Evolutionary conservation across 257 asterid genomes (phyloP).

Genomic region (Nicotiana tabacum): DNA sequence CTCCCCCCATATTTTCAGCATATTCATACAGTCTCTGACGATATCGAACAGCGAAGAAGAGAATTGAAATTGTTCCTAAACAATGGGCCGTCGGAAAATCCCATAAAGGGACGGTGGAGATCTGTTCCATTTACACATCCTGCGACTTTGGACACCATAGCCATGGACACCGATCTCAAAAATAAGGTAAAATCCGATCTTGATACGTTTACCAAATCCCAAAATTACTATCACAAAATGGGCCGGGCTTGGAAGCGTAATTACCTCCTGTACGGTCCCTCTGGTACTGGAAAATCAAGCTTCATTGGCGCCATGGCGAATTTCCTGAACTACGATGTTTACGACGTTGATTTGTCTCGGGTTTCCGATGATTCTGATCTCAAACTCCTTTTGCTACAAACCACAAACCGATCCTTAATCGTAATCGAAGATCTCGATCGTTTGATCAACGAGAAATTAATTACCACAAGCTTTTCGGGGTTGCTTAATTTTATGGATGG

Average conservation of each 20-base stretch:
- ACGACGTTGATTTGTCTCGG: conserved; percentile 61
- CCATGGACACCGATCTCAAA: conserved; percentile 87
- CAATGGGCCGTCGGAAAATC: conserved; percentile 20
- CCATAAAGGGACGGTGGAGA: conserved; percentile 64
- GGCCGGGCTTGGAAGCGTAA: conserved; percentile 95
- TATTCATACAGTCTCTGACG: conserved; percentile 58
- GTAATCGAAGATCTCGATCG: conserved; percentile 88
- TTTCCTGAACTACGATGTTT: conserved; percentile 55
- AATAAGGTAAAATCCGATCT: conserved; percentile 64
- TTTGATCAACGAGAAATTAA: conserved; percentile 37
- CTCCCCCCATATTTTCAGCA: conserved; percentile 71
- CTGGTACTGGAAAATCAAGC: conserved; percentile 89
- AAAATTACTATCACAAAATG: conserved; percentile 68
- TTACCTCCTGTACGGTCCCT: conserved; percentile 65
- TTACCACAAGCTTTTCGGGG: conserved; percentile 56
- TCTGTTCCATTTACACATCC: conserved; percentile 73
- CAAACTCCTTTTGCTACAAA: conserved; percentile 60
- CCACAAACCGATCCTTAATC: conserved; percentile 57
- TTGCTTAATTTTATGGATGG: conserved; percentile 91
- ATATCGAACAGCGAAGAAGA: conserved; percentile 59
- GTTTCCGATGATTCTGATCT: conserved; percentile 65
- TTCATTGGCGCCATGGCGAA: conserved; percentile 81
- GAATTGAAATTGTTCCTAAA: conserved; percentile 58
- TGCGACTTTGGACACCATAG: conserved; percentile 75
- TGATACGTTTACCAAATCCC: conserved; percentile 63